Evolutionary conservation across 768 basidiomycete genomes (phyloP).

Genomic region (Macrocybe gigantea): DNA sequence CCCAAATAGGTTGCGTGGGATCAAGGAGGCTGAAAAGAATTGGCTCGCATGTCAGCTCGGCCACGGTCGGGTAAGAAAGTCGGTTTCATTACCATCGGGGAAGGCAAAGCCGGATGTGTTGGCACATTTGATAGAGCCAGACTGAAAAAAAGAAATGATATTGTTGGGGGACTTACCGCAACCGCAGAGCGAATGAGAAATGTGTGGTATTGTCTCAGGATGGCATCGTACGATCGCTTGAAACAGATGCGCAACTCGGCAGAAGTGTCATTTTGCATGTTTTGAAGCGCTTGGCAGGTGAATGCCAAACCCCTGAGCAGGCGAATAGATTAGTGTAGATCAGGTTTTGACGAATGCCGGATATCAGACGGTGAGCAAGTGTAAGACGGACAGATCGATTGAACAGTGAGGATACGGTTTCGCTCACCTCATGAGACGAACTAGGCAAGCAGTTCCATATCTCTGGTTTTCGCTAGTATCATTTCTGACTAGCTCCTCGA

Average conservation of each 20-base stretch:
- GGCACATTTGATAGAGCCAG: slow-evolving; percentile 4
- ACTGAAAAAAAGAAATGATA: background rate
- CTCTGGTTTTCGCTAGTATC: slow-evolving; percentile 38
- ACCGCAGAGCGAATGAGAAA: slow-evolving; percentile 64
- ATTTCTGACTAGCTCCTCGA: slow-evolving; percentile 53
- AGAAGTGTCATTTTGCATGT: slow-evolving; percentile 49
- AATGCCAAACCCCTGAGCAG: slow-evolving; percentile 56
- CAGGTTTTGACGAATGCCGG: background rate
- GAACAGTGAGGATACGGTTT: background rate
- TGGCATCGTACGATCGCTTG: slow-evolving; percentile 62
- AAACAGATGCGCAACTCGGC: slow-evolving; percentile 64
- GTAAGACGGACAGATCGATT: background rate
- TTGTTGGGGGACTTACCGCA: slow-evolving; percentile 32
- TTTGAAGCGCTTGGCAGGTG: slow-evolving; percentile 60
- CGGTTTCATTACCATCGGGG: too few species aligned
- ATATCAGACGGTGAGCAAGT: background rate
- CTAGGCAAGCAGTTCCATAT: slow-evolving; percentile 55
- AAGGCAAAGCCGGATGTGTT: too few species aligned
- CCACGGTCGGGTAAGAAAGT: too few species aligned
- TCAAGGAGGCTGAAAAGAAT: too few species aligned
- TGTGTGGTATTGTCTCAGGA: slow-evolving; percentile 60
- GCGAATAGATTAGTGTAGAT: too few species aligned
- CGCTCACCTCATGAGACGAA: slow-evolving; percentile 59
- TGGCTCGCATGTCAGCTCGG: too few species aligned
- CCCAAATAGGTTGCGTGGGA: too few species aligned